phyloP scores from a whole-genome alignment of 495 filamentous ascomycete species.

The Aspergillus wentii region DNA sequence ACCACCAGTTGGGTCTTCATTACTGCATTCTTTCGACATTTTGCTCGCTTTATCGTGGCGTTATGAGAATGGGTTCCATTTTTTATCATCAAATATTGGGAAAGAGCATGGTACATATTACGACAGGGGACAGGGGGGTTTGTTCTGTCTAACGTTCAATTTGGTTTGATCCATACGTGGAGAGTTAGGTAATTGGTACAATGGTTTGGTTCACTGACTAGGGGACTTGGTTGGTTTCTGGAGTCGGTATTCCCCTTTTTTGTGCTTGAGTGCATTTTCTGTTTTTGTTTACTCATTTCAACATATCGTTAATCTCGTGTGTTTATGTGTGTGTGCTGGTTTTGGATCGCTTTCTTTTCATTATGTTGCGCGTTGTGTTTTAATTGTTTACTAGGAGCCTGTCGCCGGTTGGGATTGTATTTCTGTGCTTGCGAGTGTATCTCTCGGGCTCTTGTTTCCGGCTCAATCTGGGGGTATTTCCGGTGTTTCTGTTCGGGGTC shows the following conservation, averaged over 20 bases:
- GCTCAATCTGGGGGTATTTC: conserved; percentile 11
- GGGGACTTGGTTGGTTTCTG: conserved; percentile 22
- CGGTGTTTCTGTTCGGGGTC: conserved; percentile 15
- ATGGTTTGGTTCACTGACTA: conserved; percentile 24
- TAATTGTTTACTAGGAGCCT: no score
- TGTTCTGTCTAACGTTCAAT: conserved; percentile 16
- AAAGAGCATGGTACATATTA: conserved; percentile 26
- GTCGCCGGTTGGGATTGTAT: conserved; percentile 17
- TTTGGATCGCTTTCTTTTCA: no score
- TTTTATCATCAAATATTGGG: conserved; percentile 17
- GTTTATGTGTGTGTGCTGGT: conserved; percentile 4
- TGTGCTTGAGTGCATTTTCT: conserved; percentile 12
- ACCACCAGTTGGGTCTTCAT: neutral
- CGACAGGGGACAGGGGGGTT: conserved; percentile 16
- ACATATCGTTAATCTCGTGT: conserved; percentile 8
- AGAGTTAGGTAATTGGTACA: conserved; percentile 19
- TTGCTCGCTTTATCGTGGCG: conserved; percentile 22
- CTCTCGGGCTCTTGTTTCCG: conserved; percentile 17
- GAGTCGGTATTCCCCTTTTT: conserved; percentile 23
- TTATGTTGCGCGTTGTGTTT: no score
- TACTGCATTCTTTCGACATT: conserved; percentile 11
- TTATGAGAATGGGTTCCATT: conserved; percentile 20
- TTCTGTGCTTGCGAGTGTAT: conserved; percentile 13
- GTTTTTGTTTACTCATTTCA: conserved; percentile 8
- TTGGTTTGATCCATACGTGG: conserved; percentile 11